A percentile compares a stretch with the other conserved stretches of the same genome.
Conservation (phyloP, 345 rosid species). For the Xanthoceras sorbifolium region DNA sequence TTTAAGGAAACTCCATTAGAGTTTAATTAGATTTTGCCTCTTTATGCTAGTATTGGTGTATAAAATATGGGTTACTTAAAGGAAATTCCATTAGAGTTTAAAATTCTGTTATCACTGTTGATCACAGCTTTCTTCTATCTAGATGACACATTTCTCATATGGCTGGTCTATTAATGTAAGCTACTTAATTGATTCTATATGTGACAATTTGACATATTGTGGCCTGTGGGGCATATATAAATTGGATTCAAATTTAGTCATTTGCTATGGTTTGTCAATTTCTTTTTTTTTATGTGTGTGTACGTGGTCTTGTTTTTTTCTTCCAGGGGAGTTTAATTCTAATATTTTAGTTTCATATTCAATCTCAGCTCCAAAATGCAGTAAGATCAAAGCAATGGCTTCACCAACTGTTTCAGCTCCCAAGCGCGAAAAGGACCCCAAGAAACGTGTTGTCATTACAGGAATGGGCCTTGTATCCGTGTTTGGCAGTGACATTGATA, state of each 20-base stretch:
- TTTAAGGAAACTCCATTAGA: no score
- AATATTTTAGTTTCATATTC: background rate
- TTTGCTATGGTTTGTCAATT: no score
- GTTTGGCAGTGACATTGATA: slow-evolving; percentile 49
- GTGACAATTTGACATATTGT: no score
- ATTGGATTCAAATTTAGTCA: no score
- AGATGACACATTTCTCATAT: no score
- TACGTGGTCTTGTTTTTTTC: background rate
- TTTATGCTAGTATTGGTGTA: no score
- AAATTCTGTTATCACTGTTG: background rate
- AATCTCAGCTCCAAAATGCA: slow-evolving; percentile 40
- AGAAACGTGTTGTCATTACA: slow-evolving; percentile 56
- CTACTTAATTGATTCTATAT: no score
- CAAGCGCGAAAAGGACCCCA: slow-evolving; percentile 55
- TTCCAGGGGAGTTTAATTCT: background rate
- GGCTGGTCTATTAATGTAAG: background rate
- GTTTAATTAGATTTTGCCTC: no score
- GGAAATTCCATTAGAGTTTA: no score
- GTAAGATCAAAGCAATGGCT: slow-evolving; percentile 48
- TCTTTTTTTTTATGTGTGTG: background rate
- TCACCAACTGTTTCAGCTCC: slow-evolving; percentile 51
- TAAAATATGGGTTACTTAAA: no score
- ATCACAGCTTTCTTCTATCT: background rate
- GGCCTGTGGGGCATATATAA: no score
- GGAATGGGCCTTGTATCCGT: slow-evolving; percentile 72